A percentile compares a stretch with the other conserved stretches of the same genome.
These are phyloP conservation scores for Stachybotrys echinatus DNA, from an alignment of 2,329 filamentous ascomycete species.

Conservation along the genomic window DNA sequence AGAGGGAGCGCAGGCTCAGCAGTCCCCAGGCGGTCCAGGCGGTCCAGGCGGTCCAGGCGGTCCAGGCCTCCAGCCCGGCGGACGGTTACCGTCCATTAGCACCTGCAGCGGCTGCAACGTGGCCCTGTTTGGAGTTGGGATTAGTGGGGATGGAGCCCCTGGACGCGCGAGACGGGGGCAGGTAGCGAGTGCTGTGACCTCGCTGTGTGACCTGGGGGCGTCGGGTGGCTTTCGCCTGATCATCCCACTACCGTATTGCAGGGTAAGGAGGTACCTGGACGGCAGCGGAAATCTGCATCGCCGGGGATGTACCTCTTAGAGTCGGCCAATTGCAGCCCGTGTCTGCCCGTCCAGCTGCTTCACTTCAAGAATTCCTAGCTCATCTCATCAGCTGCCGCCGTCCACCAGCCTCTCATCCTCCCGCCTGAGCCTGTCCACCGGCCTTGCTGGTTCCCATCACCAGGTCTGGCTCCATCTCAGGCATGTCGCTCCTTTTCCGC, in stretches of 20 bases:
- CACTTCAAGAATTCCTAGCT: too few relatives aligned
- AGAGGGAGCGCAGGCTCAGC: too few relatives aligned
- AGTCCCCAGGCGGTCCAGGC: too few relatives aligned
- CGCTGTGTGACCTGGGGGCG: not conserved
- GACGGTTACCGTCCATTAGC: not conserved
- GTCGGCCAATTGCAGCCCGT: too few relatives aligned
- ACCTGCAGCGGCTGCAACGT: not conserved
- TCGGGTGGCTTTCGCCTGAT: not conserved
- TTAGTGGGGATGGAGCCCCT: not conserved
- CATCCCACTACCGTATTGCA: too few relatives aligned
- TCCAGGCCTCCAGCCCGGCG: not conserved
- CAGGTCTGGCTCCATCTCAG: not conserved
- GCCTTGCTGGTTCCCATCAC: not conserved
- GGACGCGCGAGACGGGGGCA: too few relatives aligned
- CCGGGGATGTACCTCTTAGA: too few relatives aligned
- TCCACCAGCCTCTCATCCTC: not conserved
- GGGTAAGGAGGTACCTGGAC: too few relatives aligned
- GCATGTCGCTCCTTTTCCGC: conserved; percentile 2
- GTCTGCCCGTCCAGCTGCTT: too few relatives aligned
- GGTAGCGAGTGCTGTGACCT: not conserved
- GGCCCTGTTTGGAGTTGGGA: not conserved
- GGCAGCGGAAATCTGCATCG: too few relatives aligned
- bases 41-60: too few relatives aligned
- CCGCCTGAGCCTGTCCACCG: not conserved
- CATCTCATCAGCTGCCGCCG: not conserved